phyloP scores from a whole-genome alignment of 768 basidiomycete genomes.

The Clavaria fumosa region DNA sequence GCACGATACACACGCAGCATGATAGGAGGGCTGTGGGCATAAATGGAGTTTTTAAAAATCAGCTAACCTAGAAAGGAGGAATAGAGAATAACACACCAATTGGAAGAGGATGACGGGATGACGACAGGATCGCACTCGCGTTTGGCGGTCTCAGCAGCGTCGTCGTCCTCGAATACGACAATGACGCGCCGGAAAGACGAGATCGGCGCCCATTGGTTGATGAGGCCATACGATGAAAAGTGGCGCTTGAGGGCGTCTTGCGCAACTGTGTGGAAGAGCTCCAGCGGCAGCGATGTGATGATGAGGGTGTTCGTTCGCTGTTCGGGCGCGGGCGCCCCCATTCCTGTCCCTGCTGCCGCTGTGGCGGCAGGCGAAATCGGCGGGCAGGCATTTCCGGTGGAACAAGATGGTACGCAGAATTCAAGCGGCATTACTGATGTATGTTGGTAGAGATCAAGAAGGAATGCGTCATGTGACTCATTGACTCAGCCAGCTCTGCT shows the following conservation, averaged over 20 bases:
- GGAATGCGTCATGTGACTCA: no score
- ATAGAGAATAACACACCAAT: constrained; percentile 30
- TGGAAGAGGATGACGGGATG: constrained; percentile 34
- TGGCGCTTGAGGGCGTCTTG: constrained; percentile 52
- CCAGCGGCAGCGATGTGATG: constrained; percentile 58
- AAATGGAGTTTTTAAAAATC: no score
- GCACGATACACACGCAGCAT: constrained; percentile 58
- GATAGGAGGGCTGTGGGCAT: constrained; percentile 30
- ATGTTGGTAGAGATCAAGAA: no score
- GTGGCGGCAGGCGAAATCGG: no score
- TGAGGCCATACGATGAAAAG: constrained; percentile 61
- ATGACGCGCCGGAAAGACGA: constrained; percentile 70
- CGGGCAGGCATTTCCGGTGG: no score
- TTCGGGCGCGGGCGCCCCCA: no score
- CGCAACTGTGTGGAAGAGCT: constrained; percentile 62
- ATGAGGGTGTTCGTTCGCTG: constrained; percentile 71
- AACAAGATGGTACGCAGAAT: no score
- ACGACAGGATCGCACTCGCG: constrained; percentile 45
- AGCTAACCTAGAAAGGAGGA: constrained; percentile 4
- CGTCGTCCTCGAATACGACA: constrained; percentile 54
- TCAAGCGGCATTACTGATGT: no score
- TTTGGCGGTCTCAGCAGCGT: constrained; percentile 55
- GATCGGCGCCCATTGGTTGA: constrained; percentile 87
- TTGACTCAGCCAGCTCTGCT: no score
- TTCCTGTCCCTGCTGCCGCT: no score